These are phyloP conservation scores for Gossypium gossypioides DNA, from an alignment of 441 rosid species.

Conservation along the genomic window DNA sequence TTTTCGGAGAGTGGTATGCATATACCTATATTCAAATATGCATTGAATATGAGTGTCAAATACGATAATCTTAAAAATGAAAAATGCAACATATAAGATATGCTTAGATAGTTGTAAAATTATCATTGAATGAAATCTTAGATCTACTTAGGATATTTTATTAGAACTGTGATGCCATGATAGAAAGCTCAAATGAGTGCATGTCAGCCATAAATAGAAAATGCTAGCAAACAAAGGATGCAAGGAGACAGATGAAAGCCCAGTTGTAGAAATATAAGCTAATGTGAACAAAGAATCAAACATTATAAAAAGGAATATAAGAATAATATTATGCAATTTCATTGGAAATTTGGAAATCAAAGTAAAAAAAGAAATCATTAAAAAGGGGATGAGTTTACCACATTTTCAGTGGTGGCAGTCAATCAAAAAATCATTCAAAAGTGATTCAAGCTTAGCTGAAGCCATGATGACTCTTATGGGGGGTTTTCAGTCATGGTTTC, in stretches of 20 bases:
- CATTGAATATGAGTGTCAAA: not conserved
- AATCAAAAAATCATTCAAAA: not conserved
- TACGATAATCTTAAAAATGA: too few relatives aligned
- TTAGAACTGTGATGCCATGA: not conserved
- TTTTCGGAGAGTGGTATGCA: not conserved
- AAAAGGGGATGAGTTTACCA: not conserved
- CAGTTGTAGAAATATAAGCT: constrained; percentile 8
- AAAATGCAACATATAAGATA: too few relatives aligned
- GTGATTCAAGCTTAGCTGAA: not conserved
- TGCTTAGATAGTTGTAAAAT: too few relatives aligned
- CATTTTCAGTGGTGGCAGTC: not conserved
- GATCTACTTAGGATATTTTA: constrained; percentile 2
- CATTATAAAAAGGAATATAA: constrained; percentile 4
- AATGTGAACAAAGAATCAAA: constrained; percentile 19
- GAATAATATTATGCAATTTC: not conserved
- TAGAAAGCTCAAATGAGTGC: constrained; percentile 8
- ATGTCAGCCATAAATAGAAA: constrained; percentile 5
- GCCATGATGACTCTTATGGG: not conserved
- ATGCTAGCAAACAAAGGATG: not conserved
- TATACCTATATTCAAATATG: not conserved
- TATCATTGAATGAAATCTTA: not conserved
- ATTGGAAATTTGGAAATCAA: not conserved
- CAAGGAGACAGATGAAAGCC: constrained; percentile 1
- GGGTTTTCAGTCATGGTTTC: constrained; percentile 5
- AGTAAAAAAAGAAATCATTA: not conserved